Percentiles rank a stretch among this genome's conserved stretches.
Evolutionary conservation across 2,329 filamentous ascomycete genomes (phyloP).

Genomic region (Aschersonia sp.): DNA sequence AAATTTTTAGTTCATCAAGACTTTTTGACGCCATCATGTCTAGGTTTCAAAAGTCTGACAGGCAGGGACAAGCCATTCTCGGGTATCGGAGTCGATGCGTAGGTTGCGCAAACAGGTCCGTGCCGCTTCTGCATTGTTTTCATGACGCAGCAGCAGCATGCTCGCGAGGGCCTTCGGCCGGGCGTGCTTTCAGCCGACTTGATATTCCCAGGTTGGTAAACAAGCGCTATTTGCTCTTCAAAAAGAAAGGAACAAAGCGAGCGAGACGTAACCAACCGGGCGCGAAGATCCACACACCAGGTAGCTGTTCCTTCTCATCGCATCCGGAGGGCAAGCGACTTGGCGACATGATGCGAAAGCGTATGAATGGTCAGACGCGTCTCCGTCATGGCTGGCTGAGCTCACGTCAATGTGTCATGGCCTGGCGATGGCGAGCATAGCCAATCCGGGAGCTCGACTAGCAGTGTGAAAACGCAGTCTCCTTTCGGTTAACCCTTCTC

Average conservation of each 20-base stretch:
- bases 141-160: not conserved
- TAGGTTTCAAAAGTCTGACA: not conserved
- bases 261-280: too few species aligned
- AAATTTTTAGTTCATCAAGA: slow-evolving; percentile 3
- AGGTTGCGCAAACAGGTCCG: too few species aligned
- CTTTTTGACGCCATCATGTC: not conserved
- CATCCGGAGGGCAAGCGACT: too few species aligned
- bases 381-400: too few species aligned
- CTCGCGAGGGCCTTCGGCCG: not conserved
- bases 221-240: too few species aligned
- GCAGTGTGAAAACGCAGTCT: not conserved
- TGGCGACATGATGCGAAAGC: too few species aligned
- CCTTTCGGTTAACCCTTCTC: not conserved
- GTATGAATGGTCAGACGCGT: too few species aligned
- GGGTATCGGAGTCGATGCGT: not conserved
- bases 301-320: too few species aligned
- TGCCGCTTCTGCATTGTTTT: not conserved
- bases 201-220: too few species aligned
- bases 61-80: not conserved
- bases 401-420: too few species aligned
- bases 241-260: too few species aligned
- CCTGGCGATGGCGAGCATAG: not conserved
- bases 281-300: too few species aligned
- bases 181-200: not conserved
- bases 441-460: not conserved